Evolutionary conservation across 2,329 filamentous ascomycete genomes (phyloP).

Genomic region (Scytalidium lignicola): DNA sequence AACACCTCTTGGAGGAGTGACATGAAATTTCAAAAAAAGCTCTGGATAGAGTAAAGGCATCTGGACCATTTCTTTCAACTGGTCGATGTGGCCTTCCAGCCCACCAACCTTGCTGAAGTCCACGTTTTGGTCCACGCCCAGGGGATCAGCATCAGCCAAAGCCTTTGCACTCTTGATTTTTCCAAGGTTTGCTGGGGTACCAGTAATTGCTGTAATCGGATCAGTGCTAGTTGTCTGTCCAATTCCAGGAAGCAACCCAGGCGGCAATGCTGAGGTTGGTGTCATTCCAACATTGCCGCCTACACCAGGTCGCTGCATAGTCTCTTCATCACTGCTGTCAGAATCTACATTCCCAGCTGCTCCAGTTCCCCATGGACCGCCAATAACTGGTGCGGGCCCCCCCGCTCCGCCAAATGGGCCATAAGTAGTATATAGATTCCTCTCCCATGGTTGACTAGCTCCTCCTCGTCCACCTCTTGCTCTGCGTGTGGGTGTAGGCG

Average conservation of each 20-base stretch:
- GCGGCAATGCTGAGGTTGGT: conserved; percentile 46
- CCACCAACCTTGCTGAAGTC: conserved; percentile 94
- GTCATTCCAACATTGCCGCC: conserved; percentile 65
- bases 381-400: conserved; percentile 44
- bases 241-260: conserved; percentile 45
- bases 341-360: conserved; percentile 80
- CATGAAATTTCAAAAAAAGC: conserved; percentile 84
- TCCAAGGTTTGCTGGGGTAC: conserved; percentile 76
- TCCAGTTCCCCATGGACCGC: conserved; percentile 68
- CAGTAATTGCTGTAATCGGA: conserved; percentile 47
- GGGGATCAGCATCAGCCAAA: conserved; percentile 86
- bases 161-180: conserved; percentile 91
- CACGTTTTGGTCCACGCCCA: conserved; percentile 88
- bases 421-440: conserved; percentile 80
- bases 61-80: conserved; percentile 98
- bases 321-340: conserved; percentile 95
- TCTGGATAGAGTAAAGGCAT: conserved; percentile 92
- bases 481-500: conserved; percentile 62
- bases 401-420: conserved; percentile 89
- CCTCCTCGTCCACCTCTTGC: conserved; percentile 55
- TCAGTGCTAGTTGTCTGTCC: conserved; percentile 52
- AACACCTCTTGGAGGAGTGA: conserved; percentile 90
- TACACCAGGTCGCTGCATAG: conserved; percentile 52
- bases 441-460: conserved; percentile 54
- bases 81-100: conserved; percentile 87